phyloP scores from a whole-genome alignment of 78 protist genomes.

The Mantamonas sphyraenae region DNA sequence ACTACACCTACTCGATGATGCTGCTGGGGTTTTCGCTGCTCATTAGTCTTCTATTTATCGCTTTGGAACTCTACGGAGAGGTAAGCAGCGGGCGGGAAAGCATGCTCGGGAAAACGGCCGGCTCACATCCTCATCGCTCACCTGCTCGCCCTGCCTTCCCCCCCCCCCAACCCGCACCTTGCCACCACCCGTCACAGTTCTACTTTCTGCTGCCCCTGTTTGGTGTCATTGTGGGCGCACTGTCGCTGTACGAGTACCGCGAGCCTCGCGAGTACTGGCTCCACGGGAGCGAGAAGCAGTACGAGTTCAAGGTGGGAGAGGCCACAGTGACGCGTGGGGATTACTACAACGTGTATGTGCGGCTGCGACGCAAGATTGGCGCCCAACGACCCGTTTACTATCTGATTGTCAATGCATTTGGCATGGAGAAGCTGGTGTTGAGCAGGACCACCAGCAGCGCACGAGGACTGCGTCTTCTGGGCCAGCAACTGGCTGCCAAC shows the following conservation, averaged over 20 bases:
- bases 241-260: not conserved
- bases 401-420: not conserved
- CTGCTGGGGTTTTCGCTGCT: too few species aligned
- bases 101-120: too few species aligned
- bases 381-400: not conserved
- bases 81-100: too few species aligned
- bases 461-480: not conserved
- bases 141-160: too few species aligned
- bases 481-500: not conserved
- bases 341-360: conserved; percentile 4
- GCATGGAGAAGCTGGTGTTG: not conserved
- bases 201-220: not conserved
- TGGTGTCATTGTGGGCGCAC: not conserved
- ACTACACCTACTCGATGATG: too few species aligned
- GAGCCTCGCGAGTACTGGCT: not conserved
- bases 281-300: not conserved
- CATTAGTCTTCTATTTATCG: too few species aligned
- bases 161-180: too few species aligned
- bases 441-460: not conserved
- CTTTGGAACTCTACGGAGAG: too few species aligned
- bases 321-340: not conserved
- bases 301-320: not conserved
- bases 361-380: not conserved
- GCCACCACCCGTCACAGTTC: too few species aligned
- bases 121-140: too few species aligned